Evolutionary conservation across 192 early-diverging fungal genomes (phyloP), one percentile per base, ranked within the genome.

Genomic region (Umbelopsis ramanniana): DNA sequence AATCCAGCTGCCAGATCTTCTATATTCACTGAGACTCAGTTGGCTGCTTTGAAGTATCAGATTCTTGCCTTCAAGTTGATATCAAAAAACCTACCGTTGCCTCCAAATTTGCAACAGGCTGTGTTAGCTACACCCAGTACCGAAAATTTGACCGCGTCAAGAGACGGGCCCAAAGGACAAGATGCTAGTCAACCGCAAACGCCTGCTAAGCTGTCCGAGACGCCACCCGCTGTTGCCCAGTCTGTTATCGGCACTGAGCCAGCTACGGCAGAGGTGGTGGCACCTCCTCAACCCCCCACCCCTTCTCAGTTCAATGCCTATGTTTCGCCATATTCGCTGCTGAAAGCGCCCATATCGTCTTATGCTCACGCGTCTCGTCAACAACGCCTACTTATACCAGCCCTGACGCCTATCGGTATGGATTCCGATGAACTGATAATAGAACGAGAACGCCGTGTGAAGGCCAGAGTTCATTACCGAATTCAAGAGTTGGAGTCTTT

Each of bases 1-100:
- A 43, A 33, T 48, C n/a, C 40, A 24, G 17, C 75, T 37, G 46
- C 9, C 38, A 26, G 45, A 19, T 21, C 45, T 38, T 72, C 77
- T 9, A 76, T 81, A 24, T 87, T 92, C 68, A 84, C 87, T 4
- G 67, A 71, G 33, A 87, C 86, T 37, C 93, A 98, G 67, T 69
- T 93, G 23, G 79, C 84, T 11, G 83, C 85, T 11, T 83, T 98
- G 26, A 88, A 91, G 73, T 85, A 84, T 68, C 96, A 98, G 69
- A 95, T 96, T 68, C 82, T 92, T 45, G 94, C 93, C 38, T 96
- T 91, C 81, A 93, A 94, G 67, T 81, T 92, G 24, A 88, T 95
- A 46, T 86, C 92, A 38, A 84, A 84, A 73, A 95, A 94, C 79
- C 83, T 93, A 82, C 88, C 91, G 10, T 77, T 98, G 14, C 94